A percentile compares a stretch with the other conserved stretches of the same genome.
Evolutionary conservation across 1,139 yeast species (phyloP).

Genomic region (Pneumocystis sp.): DNA sequence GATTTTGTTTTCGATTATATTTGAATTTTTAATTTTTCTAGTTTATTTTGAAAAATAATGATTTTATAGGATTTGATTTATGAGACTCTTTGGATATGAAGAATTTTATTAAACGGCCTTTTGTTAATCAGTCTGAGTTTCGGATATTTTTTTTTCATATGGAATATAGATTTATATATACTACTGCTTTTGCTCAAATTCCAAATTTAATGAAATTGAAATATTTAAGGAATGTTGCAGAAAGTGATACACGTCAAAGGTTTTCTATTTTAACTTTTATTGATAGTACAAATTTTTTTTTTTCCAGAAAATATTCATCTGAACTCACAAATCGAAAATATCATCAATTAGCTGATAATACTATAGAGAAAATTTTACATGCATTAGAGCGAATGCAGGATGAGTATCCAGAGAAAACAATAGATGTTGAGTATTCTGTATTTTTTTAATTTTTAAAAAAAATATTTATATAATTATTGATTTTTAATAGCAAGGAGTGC

Average conservation of each 20-base stretch:
- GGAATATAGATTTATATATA: neutral
- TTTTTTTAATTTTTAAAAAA: neutral
- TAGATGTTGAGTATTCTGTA: neutral
- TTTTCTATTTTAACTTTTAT: neutral
- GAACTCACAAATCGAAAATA: neutral
- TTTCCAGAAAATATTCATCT: neutral
- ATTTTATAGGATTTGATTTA: neutral
- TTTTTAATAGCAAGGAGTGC: conserved; percentile 46
- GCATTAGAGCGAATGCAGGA: neutral
- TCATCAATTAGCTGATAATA: neutral
- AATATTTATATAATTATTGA: neutral
- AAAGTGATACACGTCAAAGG: neutral
- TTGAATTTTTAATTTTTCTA: no score
- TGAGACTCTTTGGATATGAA: neutral
- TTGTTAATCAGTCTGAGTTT: neutral
- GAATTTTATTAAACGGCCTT: neutral
- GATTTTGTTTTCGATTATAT: no score
- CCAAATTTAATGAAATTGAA: neutral
- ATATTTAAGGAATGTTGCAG: neutral
- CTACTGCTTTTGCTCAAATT: neutral
- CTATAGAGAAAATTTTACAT: neutral
- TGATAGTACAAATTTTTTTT: neutral
- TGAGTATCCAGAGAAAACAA: neutral
- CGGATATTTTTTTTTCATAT: neutral
- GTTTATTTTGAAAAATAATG: neutral